Conservation (phyloP, 495 filamentous ascomycete species). For the Hypoxylon subgilvum region DNA sequence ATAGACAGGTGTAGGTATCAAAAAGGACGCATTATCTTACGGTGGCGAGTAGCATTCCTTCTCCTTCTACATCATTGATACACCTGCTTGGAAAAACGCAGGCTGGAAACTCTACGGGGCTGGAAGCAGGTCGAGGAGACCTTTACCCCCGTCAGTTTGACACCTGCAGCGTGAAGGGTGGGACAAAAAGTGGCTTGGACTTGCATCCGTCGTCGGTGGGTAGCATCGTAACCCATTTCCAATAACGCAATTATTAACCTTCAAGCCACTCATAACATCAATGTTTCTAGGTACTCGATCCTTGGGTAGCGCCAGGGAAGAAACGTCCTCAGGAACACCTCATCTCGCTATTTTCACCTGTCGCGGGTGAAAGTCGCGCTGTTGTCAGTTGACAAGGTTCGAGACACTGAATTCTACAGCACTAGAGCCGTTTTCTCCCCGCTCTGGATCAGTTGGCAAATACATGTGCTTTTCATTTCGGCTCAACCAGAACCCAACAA, state of each 20-base stretch:
- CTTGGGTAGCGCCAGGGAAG: background rate
- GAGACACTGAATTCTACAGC: conserved; percentile 10
- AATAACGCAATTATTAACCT: conserved; percentile 5
- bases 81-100: too few relatives aligned
- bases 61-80: too few relatives aligned
- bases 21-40: background rate
- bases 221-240: conserved; percentile 23
- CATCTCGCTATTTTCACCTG: background rate
- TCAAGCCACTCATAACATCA: conserved; percentile 21
- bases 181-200: conserved; percentile 23
- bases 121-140: conserved; percentile 16
- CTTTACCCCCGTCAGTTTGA: conserved; percentile 18
- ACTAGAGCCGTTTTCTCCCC: conserved; percentile 11
- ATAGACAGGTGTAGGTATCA: too few relatives aligned
- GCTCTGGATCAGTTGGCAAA: conserved; percentile 18
- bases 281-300: background rate
- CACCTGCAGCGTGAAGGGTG: conserved; percentile 9
- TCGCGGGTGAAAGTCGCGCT: background rate
- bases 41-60: background rate
- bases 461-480: conserved; percentile 12
- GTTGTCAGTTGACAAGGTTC: conserved; percentile 10
- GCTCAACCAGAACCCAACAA: conserved; percentile 23
- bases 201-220: conserved; percentile 25
- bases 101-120: conserved; percentile 4
- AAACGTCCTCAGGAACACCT: conserved; percentile 1